A percentile compares a stretch with the other conserved stretches of the same genome.
Conservation (phyloP, 192 early-diverging fungal genomes). For the Lunasporangiospora selenospora region DNA sequence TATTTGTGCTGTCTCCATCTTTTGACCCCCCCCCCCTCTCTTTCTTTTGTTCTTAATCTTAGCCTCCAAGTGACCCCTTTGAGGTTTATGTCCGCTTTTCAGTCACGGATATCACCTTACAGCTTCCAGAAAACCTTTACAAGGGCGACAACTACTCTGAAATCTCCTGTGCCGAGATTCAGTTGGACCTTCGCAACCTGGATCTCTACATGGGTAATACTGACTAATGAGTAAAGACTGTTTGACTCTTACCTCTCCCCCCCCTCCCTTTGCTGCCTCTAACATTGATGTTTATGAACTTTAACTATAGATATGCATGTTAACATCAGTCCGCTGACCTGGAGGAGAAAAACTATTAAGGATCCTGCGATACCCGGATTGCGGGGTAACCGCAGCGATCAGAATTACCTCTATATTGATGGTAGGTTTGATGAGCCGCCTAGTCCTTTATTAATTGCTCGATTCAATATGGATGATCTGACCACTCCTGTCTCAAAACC, state of each 20-base stretch:
- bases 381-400: constrained; percentile 37
- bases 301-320: constrained; percentile 59
- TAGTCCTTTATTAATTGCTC: neutral
- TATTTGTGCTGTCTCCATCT: no score
- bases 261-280: neutral
- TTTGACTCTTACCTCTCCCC: neutral
- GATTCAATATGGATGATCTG: neutral
- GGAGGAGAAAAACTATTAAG: constrained; percentile 44
- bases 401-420: constrained; percentile 61
- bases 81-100: constrained; percentile 60
- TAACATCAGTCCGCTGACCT: constrained; percentile 63
- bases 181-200: constrained; percentile 67
- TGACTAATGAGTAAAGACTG: no score
- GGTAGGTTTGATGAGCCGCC: constrained; percentile 30
- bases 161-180: constrained; percentile 66
- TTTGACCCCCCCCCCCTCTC: neutral
- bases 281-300: neutral
- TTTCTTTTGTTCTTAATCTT: neutral
- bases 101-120: constrained; percentile 54
- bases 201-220: constrained; percentile 73
- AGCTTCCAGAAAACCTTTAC: constrained; percentile 68
- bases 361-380: constrained; percentile 9
- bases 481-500: neutral
- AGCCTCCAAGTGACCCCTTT: constrained; percentile 57
- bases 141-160: constrained; percentile 56